Percentiles rank a stretch among this genome's conserved stretches.
Evolutionary conservation across 805 yeast species (phyloP).

Genomic region (Nakazawaea molendinolei): DNA sequence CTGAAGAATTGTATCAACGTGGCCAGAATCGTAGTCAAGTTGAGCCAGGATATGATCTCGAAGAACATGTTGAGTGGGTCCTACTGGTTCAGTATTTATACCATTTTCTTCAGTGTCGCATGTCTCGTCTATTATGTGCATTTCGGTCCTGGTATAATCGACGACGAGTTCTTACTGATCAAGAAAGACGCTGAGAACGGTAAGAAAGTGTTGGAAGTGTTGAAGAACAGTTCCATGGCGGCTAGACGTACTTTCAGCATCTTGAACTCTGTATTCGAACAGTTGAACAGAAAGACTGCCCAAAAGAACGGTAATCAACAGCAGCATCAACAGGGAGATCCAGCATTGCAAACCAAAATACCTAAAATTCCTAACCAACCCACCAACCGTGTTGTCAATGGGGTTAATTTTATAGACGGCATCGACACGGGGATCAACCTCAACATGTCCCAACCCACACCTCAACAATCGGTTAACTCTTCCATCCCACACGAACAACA

Average conservation of each 20-base stretch:
- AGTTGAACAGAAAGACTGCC: slow-evolving; percentile 68
- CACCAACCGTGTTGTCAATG: slow-evolving; percentile 20
- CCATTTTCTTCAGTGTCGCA: slow-evolving; percentile 84
- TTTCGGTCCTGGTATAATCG: slow-evolving; percentile 36
- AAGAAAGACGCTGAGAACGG: slow-evolving; percentile 79
- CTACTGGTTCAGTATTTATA: slow-evolving; percentile 88
- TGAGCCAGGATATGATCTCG: slow-evolving; percentile 75
- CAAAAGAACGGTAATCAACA: background rate
- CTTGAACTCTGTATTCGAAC: slow-evolving; percentile 73
- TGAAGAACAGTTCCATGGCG: slow-evolving; percentile 71
- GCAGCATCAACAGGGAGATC: background rate
- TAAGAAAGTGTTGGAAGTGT: slow-evolving; percentile 58
- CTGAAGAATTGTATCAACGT: slow-evolving; percentile 82
- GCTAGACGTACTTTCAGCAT: slow-evolving; percentile 77
- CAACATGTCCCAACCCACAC: slow-evolving; percentile 17
- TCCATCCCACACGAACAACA: slow-evolving; percentile 15
- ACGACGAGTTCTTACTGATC: slow-evolving; percentile 49
- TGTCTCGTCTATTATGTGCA: slow-evolving; percentile 78
- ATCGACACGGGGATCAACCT: slow-evolving; percentile 26
- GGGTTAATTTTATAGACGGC: slow-evolving; percentile 29
- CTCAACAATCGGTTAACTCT: background rate
- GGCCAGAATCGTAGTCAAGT: slow-evolving; percentile 72
- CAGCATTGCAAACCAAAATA: slow-evolving; percentile 6
- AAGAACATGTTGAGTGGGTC: slow-evolving; percentile 71
- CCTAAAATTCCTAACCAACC: slow-evolving; percentile 17